Base-by-base conservation (phyloP, 2,329 filamentous ascomycete species). In the Sporothrix inflata region DNA sequence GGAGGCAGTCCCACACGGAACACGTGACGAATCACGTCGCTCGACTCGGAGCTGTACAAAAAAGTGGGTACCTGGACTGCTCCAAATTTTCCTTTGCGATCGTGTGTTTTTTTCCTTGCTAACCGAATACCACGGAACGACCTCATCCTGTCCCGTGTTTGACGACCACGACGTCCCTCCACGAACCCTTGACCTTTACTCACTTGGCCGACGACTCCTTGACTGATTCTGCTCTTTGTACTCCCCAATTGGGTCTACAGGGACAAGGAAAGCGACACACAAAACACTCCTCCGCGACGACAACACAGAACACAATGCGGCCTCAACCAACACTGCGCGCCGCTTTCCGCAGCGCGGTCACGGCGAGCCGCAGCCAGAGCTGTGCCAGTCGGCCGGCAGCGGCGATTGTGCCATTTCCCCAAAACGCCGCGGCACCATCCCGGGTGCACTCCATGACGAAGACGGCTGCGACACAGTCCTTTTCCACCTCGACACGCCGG, bases 271-370 rank as follows among this genome's bases (percentile, higher is more conserved):
- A 21, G 30, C 19, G 8, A 24, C 21, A 38, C 19, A n/a, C n/a
- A 34, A 30, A 3, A 12, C 21, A 12, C 2, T 16, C n/a, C 7
- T 27, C 24, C 21, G 27, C 53, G 7, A 60, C 51, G 11, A 30
- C 45, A 5, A 61, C 21, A 61, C 9, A n/a, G 3, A 66, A 49
- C 5, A 65, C 38, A 57, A 72, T 72, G 66, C 70, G 61, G 34
- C 51, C 70, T 24, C 72, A 66, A 21, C 40, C 70, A 27, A 45
- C 57, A 24, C 38, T 71, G 30, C 70, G 69, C 19, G 63, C 69
- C 24, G 72, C 69, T 4, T 53, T 57, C 21, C 69, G 65, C 34
- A 57, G 42, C 6, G 72, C 72, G 8, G 40, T 70, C 24, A 9
- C 53, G 2, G 14, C 40, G n/a, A 12, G 40, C 51, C 51, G 67